Percentiles rank a stretch among this genome's conserved stretches.
Conservation (phyloP, 164 flowering plant species). For the Aristolochia fimbriata region DNA sequence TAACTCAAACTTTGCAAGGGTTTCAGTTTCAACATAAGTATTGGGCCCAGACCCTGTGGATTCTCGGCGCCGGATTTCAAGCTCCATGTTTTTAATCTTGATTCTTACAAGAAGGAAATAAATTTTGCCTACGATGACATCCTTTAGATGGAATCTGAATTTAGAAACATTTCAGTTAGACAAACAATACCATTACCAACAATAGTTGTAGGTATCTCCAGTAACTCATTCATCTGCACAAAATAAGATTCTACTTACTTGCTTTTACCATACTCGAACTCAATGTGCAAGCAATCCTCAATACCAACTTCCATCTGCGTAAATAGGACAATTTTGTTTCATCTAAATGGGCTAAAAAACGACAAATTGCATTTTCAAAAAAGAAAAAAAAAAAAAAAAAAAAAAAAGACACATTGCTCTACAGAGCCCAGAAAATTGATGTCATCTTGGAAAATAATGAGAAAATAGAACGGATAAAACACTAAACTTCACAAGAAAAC, state of each 20-base stretch:
- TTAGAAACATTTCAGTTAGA: not conserved
- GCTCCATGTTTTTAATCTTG: constrained; percentile 94
- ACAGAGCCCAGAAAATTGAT: no score
- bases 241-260: constrained; percentile 41
- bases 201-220: no score
- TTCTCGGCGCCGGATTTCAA: constrained; percentile 91
- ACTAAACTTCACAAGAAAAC: constrained; percentile 3
- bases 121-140: constrained; percentile 87
- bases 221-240: no score
- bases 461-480: not conserved
- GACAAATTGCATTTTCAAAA: no score
- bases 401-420: no score
- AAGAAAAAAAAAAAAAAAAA: no score
- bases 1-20: constrained; percentile 86
- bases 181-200: no score
- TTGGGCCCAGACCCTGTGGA: constrained; percentile 92
- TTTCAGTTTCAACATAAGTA: constrained; percentile 96
- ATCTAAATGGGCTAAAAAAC: no score
- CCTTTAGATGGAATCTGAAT: constrained; percentile 88
- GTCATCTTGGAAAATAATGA: not conserved
- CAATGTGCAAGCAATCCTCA: constrained; percentile 94
- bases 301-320: constrained; percentile 97
- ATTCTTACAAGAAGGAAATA: constrained; percentile 94
- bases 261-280: constrained; percentile 95
- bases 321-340: not conserved